Evolutionary conservation across 306 rosid genomes (phyloP), one percentile per base, ranked within the genome.

Genomic region (Cercis canadensis): DNA sequence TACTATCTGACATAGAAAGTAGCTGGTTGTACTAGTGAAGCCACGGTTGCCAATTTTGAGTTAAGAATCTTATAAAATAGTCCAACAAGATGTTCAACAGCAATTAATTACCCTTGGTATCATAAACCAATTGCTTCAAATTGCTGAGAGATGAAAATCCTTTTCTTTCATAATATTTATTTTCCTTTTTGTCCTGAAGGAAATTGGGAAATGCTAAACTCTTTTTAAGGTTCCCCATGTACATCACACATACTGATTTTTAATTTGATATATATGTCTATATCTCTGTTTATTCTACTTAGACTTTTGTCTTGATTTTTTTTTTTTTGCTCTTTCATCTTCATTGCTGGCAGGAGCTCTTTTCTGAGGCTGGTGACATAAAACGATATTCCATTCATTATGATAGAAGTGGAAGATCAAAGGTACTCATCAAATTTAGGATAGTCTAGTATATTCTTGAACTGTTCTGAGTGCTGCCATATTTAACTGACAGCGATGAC

Each of bases 401-500:
- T 59, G 65, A 59, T 37, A 59, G 29, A 37, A 59, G 65, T 16
- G 65, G 65, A 37, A 59, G 65, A 36, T 59, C 46, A 59, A 59
- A 59, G 65, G 46, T 58, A 34, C 10, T 11, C 16, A 24, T 21
- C 36, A 21, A 55, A 55, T 21, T 55, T 29, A 12, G 16, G 17
- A 29, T 31, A 29, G 39, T 32, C n/a, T 21, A 6, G 4, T 56
- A 50, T 18, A 5, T 31, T 24, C 9, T 11, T 5, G 4, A 55
- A 31, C 4, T 55, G 39, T 55, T 11, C 5, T 12, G 10, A 12
- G n/a, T 57, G 41, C 41, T 57, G 11, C 43, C 11, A n/a, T 6
- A 5, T 13, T 31, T 24, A 24, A 24, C 29, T 24, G 29, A 24
- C 1, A 24, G 15, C 11, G 18, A 13, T 29, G 14, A 4, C 31